Percentiles rank a stretch among this genome's conserved stretches.
These are phyloP conservation scores for Piper longum DNA, from an alignment of 164 flowering plant species.

Conservation along the genomic window DNA sequence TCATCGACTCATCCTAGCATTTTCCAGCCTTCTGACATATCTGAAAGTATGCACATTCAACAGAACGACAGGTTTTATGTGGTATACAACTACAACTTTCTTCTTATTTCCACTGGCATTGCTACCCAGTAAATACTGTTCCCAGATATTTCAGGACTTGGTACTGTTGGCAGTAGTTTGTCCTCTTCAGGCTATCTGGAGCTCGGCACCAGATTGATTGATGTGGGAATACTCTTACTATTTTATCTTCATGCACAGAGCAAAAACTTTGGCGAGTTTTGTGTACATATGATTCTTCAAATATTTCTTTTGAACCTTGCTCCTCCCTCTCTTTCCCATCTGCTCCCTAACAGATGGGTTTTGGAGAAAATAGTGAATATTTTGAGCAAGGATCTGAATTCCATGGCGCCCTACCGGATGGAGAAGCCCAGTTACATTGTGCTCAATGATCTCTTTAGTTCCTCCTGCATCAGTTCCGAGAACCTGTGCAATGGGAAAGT, in stretches of 20 bases:
- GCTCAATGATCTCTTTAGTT: conserved; percentile 75
- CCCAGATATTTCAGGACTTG: no score
- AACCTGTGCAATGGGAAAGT: conserved; percentile 33
- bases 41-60: no score
- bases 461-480: conserved; percentile 98
- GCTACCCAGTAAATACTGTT: no score
- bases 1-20: no score
- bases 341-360: conserved; percentile 49
- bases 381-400: conserved; percentile 39
- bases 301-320: conserved; percentile 67
- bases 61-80: no score
- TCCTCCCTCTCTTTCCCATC: conserved; percentile 66
- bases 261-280: conserved; percentile 44
- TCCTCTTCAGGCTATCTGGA: no score
- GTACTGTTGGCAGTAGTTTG: no score
- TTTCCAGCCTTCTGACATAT: no score
- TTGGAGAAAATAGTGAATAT: conserved; percentile 46
- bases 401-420: conserved; percentile 81
- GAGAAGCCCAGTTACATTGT: conserved; percentile 79
- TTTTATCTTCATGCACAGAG: conserved; percentile 69
- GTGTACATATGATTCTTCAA: conserved; percentile 81
- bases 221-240: conserved; percentile 8
- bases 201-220: no score
- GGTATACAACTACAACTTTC: no score
- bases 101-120: no score